phyloP scores from a whole-genome alignment of 306 rosid species.

The Adenanthera pavonina region DNA sequence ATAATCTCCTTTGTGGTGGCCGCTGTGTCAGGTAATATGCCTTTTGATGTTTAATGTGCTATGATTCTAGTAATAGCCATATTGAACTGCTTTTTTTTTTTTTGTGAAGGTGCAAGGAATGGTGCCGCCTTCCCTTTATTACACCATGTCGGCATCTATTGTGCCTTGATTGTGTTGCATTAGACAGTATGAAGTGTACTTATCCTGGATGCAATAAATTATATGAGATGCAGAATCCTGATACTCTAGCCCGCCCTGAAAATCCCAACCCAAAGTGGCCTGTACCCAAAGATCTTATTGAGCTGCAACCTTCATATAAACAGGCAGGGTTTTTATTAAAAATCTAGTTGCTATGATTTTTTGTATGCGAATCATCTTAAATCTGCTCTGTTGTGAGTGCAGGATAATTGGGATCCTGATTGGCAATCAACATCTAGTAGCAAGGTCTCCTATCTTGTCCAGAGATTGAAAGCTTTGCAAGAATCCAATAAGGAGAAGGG shows the following conservation, averaged over 20 bases:
- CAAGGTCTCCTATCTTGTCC: constrained; percentile 79
- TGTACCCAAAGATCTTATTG: constrained; percentile 96
- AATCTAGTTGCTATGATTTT: constrained; percentile 18
- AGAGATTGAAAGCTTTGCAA: constrained; percentile 72
- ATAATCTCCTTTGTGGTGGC: constrained; percentile 76
- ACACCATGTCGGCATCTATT: constrained; percentile 91
- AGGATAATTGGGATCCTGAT: constrained; percentile 99
- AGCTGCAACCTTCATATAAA: constrained; percentile 95
- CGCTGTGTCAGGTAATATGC: constrained; percentile 74
- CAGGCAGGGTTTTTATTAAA: constrained; percentile 64
- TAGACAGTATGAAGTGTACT: constrained; percentile 82
- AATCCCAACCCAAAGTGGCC: constrained; percentile 97
- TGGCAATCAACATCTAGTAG: constrained; percentile 99
- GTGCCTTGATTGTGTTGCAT: constrained; percentile 91
- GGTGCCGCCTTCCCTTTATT: constrained; percentile 96
- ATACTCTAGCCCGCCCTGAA: constrained; percentile 80
- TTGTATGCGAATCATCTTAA: constrained; percentile 21
- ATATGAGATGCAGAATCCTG: constrained; percentile 93
- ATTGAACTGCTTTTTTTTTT: constrained; percentile 22
- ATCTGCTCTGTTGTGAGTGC: constrained; percentile 42
- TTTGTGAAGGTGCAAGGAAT: constrained; percentile 74
- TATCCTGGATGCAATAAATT: constrained; percentile 80
- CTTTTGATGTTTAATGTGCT: constrained; percentile 37
- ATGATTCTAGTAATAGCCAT: constrained; percentile 1
- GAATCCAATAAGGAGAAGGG: constrained; percentile 54